Evolutionary conservation across 2,329 filamentous ascomycete genomes (phyloP).

Genomic region (Xylariomycetidae sp.): DNA sequence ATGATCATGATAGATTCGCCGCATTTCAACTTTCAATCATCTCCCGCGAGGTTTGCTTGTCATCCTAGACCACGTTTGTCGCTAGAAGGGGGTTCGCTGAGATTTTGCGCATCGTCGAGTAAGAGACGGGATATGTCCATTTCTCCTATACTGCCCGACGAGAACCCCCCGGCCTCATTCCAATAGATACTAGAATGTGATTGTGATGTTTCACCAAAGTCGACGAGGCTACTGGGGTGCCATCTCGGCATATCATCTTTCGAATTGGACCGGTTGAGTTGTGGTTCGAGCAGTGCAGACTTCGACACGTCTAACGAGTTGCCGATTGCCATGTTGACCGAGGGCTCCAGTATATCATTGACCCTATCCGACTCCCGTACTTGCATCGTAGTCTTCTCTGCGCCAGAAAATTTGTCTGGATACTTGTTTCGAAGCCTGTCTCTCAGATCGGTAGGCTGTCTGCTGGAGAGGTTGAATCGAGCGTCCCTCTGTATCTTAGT

Average conservation of each 20-base stretch:
- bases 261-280: constrained; percentile 35
- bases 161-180: constrained; percentile 34
- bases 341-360: constrained; percentile 46
- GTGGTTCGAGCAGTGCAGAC: constrained; percentile 33
- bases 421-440: constrained; percentile 63
- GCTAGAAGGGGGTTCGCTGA: constrained; percentile 16
- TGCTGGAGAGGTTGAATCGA: constrained; percentile 50
- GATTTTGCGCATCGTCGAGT: constrained; percentile 44
- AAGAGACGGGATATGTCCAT: constrained; percentile 60
- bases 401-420: constrained; percentile 51
- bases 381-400: constrained; percentile 50
- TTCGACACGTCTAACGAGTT: constrained; percentile 38
- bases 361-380: constrained; percentile 35
- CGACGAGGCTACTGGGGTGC: constrained; percentile 27
- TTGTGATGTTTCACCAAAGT: constrained; percentile 29
- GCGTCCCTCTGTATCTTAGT: constrained; percentile 60
- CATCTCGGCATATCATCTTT: constrained; percentile 45
- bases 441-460: constrained; percentile 59
- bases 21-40: constrained; percentile 1
- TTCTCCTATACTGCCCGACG: constrained; percentile 43
- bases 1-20: too few relatives aligned
- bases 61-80: constrained; percentile 26
- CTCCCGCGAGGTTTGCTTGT: constrained; percentile 3
- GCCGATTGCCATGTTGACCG: constrained; percentile 44
- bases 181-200: constrained; percentile 40